Evolutionary conservation across 768 basidiomycete species (phyloP), one percentile per base, ranked within the genome.

Genomic region (Solioccasus polychromus): DNA sequence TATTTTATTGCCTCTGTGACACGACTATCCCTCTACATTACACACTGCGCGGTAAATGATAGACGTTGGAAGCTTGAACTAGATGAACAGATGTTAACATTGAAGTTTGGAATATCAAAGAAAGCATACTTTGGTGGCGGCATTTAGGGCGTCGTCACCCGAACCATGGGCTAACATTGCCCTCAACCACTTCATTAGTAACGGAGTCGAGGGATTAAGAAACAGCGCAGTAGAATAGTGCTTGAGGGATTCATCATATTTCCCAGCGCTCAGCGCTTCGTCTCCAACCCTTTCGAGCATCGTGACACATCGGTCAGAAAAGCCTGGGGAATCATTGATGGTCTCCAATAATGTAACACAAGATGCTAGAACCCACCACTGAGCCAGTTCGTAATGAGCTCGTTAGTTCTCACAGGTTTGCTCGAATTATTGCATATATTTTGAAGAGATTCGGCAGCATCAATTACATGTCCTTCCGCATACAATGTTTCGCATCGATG

Each of bases 61-160:
- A 10, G 40, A 43, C 7, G 1, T 22, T 2, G 50, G 29, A 26
- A 52, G 3, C 19, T 37, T 41, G 39, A 52, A 50, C 48, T 52
- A 8, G n/a, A 10, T 2, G 19, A 22, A 32, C 14, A 1, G 8
- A 8, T 10, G 12, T 20, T 1, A 22, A 29, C 3, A 4, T 31
- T 17, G n/a, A 15, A 5, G 5, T 10, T 8, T 2, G 26, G 20
- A 17, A 1, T 7, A 30, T 25, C 8, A 18, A 3, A 4, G 22
- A 8, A 29, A 35, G 4, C 22, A 30, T 39, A 51, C 50, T 28
- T 40, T 36, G 17, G 34, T 3, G 6, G 39, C 5, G 8, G 28
- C 30, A 10, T 23, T 18, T 10, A 50, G 17, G 3, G 25, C 24
- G 8, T 48, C 34, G 9, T 15, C 12, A 5, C 18, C 3, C 2